Percentiles rank a stretch among this genome's conserved stretches.
These are phyloP conservation scores for Geotrichum reessii DNA, from an alignment of 1,139 yeast species.

Conservation along the genomic window DNA sequence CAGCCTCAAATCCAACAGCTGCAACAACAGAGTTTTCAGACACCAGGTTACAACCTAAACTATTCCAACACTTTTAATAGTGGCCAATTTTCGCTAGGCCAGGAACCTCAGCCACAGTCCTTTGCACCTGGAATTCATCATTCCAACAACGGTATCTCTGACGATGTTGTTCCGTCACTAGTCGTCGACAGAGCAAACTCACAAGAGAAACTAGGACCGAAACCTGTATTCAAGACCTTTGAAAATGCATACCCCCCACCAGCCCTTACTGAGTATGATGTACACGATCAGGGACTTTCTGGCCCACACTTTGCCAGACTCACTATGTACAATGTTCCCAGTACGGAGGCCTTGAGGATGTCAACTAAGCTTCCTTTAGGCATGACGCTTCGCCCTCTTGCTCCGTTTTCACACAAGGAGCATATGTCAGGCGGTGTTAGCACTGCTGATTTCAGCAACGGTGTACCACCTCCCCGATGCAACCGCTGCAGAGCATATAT, in stretches of 20 bases:
- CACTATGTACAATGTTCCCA: slow-evolving; percentile 81
- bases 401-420: slow-evolving; percentile 32
- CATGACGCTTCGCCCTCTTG: slow-evolving; percentile 77
- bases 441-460: slow-evolving; percentile 53
- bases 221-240: slow-evolving; percentile 57
- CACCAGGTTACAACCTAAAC: background rate
- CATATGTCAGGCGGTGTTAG: slow-evolving; percentile 47
- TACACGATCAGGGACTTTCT: slow-evolving; percentile 78
- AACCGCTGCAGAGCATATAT: slow-evolving; percentile 84
- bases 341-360: slow-evolving; percentile 60
- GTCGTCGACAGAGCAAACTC: slow-evolving; percentile 51
- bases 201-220: slow-evolving; percentile 43
- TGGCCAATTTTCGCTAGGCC: background rate
- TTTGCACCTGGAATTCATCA: background rate
- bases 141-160: background rate
- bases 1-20: background rate
- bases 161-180: slow-evolving; percentile 43
- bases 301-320: slow-evolving; percentile 74
- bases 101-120: background rate
- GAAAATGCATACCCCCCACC: slow-evolving; percentile 76
- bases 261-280: slow-evolving; percentile 64
- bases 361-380: slow-evolving; percentile 79
- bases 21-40: background rate
- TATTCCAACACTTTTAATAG: background rate
- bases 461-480: slow-evolving; percentile 76